Conservation (phyloP, 164 flowering plant species). For the Piper betle region DNA sequence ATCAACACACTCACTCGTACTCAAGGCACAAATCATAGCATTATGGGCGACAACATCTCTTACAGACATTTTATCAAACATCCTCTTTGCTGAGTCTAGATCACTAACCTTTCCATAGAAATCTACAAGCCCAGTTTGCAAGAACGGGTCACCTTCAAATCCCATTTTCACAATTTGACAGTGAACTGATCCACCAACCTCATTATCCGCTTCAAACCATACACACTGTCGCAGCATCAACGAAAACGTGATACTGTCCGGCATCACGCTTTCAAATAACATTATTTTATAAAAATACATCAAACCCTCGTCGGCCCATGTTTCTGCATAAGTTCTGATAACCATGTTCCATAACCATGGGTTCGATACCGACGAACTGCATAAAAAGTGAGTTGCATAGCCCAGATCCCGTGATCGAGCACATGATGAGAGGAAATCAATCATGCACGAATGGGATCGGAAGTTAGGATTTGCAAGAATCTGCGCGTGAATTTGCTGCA, state of each 20-base stretch:
- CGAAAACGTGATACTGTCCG: conserved; percentile 11
- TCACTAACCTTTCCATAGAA: conserved; percentile 28
- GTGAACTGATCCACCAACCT: conserved; percentile 28
- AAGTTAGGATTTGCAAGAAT: conserved; percentile 14
- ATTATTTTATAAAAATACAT: conserved; percentile 13
- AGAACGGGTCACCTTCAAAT: conserved; percentile 17
- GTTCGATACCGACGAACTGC: conserved; percentile 4
- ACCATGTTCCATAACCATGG: conserved; percentile 19
- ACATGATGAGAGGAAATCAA: conserved; percentile 17
- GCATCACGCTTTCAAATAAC: conserved; percentile 9
- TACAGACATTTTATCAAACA: conserved; percentile 30
- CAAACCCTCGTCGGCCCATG: conserved; percentile 5
- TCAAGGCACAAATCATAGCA: conserved; percentile 24
- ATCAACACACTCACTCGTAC: conserved; percentile 12
- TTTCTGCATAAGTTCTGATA: conserved; percentile 10
- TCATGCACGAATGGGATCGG: conserved; percentile 8
- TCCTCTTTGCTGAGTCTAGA: conserved; percentile 18
- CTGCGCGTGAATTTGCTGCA: conserved; percentile 24
- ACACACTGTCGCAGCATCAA: conserved; percentile 18
- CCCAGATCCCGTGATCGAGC: conserved; percentile 8
- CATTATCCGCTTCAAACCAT: no score
- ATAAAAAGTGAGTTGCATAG: conserved; percentile 15
- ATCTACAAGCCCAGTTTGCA: conserved; percentile 34
- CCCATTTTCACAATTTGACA: conserved; percentile 22
- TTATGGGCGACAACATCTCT: conserved; percentile 30